phyloP scores from a whole-genome alignment of 495 filamentous ascomycete genomes.

The Penicillium coffeae region DNA sequence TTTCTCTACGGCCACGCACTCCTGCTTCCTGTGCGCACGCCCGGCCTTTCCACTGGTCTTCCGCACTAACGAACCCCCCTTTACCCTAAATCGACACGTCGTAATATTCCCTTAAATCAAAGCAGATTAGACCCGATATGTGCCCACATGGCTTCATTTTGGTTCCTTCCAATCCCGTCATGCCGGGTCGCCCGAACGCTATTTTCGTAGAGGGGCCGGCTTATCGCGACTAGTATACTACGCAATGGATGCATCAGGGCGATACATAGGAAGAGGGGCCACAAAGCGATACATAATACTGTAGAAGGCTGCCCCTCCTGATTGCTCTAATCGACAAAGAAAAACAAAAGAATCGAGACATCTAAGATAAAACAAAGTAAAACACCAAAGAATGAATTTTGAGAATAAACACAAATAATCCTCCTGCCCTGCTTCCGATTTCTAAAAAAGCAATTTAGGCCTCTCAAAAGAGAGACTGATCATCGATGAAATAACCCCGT shows the following conservation, averaged over 20 bases:
- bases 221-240: neutral
- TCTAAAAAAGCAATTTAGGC: conserved; percentile 1
- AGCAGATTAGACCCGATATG: conserved; percentile 14
- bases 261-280: too few relatives aligned
- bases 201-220: neutral
- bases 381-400: neutral
- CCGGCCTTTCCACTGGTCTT: conserved; percentile 2
- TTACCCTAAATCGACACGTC: conserved; percentile 24
- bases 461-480: neutral
- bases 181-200: conserved; percentile 22
- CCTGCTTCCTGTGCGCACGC: conserved; percentile 17
- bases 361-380: neutral
- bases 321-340: neutral
- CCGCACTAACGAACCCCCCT: conserved; percentile 9
- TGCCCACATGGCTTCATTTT: conserved; percentile 15
- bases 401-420: neutral
- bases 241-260: neutral
- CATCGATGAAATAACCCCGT: conserved; percentile 6
- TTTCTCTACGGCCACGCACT: conserved; percentile 25
- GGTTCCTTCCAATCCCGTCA: conserved; percentile 51
- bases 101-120: conserved; percentile 13
- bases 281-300: too few relatives aligned
- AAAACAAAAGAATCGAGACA: neutral
- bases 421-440: too few relatives aligned
- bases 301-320: neutral